Conservation (phyloP, 371 early-diverging fungal species). For the Apophysomyces variabilis region DNA sequence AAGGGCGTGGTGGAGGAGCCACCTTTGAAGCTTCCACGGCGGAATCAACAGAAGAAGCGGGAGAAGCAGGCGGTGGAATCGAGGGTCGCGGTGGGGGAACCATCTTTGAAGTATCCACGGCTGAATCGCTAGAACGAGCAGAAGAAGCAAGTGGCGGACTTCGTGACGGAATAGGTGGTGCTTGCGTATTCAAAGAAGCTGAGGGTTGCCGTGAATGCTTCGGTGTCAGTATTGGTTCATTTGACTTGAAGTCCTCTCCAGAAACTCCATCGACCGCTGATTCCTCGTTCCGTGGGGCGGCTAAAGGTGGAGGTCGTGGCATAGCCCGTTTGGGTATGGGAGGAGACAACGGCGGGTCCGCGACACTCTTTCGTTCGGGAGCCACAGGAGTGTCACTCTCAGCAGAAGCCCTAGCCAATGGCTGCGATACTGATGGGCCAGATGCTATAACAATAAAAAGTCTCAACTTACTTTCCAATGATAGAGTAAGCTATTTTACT, state of each 20-base stretch:
- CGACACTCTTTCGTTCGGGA: constrained; percentile 14
- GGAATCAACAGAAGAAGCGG: background rate
- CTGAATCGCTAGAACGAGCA: background rate
- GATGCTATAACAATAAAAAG: background rate
- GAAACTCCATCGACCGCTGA: constrained; percentile 19
- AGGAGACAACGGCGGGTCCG: constrained; percentile 18
- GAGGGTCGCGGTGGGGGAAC: constrained; percentile 19
- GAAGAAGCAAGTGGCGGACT: background rate
- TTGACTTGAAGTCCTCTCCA: constrained; percentile 4
- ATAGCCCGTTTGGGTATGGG: constrained; percentile 43
- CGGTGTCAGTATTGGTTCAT: constrained; percentile 18
- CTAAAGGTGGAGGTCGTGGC: constrained; percentile 37
- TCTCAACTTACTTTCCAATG: background rate
- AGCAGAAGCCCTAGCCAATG: constrained; percentile 8
- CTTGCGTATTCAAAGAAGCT: constrained; percentile 36
- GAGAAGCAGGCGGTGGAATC: constrained; percentile 18
- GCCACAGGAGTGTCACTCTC: background rate
- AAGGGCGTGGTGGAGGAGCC: constrained; percentile 18
- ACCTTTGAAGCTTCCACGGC: background rate
- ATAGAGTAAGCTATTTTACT: too few relatives aligned
- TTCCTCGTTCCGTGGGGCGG: background rate
- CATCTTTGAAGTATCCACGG: background rate
- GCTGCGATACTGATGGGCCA: background rate
- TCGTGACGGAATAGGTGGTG: background rate
- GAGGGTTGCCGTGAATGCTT: constrained; percentile 31